Base-by-base conservation (phyloP, 1,139 yeast genomes). In the Yamadazyma atlantica region DNA sequence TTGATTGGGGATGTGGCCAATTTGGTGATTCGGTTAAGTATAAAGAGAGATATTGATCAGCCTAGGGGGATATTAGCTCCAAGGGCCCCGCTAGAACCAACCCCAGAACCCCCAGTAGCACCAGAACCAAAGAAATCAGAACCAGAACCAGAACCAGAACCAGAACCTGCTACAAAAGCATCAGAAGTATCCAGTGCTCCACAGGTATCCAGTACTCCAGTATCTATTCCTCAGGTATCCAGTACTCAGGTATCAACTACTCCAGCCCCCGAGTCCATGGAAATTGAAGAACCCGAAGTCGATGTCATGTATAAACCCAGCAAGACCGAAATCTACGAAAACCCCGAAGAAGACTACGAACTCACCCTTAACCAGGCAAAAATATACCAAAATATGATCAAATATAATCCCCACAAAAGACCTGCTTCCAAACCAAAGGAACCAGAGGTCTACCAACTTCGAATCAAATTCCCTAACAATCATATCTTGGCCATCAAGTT, bases 391-490 rank as follows among this genome's bases (percentile, higher is more conserved):
- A 60, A 66, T 34, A 55, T 73, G 38, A 60, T 79, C 29, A 57
- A 69, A 13, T 62, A 64, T 34, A 64, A 66, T 19, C 33, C 33
- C 13, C 24, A 16, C 16, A 17, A 19, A 28, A 29, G 34, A 17
- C 15, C 39, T n/a, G 36, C 32, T 15, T 31, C 41, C 3, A 32
- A 39, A 9, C 13, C 8, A 10, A 18, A 17, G 8, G 40, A 39
- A 18, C 16, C 31, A n/a, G 67, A 69, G 1, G 38, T 49, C 2
- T 67, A 64, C 45, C 58, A 63, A 18, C 60, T 79, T 9, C 58
- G 85, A 35, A 50, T 79, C 23, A 69, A 69, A 43, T 78, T 80
- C 44, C 83, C 84, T 1, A 82, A 80, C 54, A 60, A 72, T 19
- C 55, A 71, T 4, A 64, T 68, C 21, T 52, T 80, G n/a, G 58